Conservation (phyloP, 495 filamentous ascomycete genomes). For the Platismatia glauca region DNA sequence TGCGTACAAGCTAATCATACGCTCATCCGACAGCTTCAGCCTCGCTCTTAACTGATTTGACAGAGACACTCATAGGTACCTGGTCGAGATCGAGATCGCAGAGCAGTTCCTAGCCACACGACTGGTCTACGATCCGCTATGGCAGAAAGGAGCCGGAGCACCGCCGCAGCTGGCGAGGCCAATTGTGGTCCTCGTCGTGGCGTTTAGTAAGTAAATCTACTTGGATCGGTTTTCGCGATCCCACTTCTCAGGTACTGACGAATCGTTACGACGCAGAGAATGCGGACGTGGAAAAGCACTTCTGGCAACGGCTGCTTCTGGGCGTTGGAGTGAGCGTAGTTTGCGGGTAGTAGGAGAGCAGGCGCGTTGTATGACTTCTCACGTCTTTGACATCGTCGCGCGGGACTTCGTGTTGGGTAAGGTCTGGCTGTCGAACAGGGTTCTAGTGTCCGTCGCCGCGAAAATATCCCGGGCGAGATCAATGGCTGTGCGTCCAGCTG, state of each 20-base stretch:
- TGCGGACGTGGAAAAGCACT: conserved; percentile 40
- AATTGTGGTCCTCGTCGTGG: conserved; percentile 57
- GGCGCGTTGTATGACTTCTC: neutral
- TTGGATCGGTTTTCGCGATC: conserved; percentile 61
- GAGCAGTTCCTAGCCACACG: conserved; percentile 30
- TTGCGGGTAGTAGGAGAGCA: conserved; percentile 35
- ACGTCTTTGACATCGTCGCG: conserved; percentile 49
- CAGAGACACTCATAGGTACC: neutral
- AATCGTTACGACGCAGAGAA: conserved; percentile 22
- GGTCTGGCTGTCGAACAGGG: conserved; percentile 41
- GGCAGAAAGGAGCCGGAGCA: conserved; percentile 40
- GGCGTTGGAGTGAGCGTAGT: conserved; percentile 59
- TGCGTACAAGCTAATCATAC: neutral
- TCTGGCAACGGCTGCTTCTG: conserved; percentile 66
- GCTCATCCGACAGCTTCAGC: neutral
- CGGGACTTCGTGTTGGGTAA: conserved; percentile 24
- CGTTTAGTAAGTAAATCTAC: conserved; percentile 48
- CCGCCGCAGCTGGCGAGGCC: conserved; percentile 45
- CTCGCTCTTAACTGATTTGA: neutral
- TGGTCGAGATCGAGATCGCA: neutral
- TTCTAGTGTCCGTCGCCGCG: conserved; percentile 39
- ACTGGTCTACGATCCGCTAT: conserved; percentile 37
- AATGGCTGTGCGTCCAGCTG: no score
- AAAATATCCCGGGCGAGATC: no score
- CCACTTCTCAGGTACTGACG: conserved; percentile 53